Percentiles rank a stretch among this genome's conserved stretches.
phyloP scores from a whole-genome alignment of 2,329 filamentous ascomycete genomes.

The Fusarium avenaceum region DNA sequence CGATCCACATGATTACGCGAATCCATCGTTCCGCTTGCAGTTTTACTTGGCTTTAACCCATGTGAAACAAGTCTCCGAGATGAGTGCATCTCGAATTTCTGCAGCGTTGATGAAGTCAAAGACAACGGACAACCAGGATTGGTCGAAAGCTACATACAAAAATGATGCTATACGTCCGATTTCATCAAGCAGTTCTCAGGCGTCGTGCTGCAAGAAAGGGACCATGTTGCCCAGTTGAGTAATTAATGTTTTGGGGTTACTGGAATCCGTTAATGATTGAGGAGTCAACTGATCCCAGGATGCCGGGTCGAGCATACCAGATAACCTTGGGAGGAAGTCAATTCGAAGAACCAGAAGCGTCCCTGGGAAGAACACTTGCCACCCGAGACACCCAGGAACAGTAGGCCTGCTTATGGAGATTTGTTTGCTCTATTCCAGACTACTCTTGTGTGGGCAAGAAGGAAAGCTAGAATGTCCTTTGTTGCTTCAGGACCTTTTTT shows the following conservation, averaged over 20 bases:
- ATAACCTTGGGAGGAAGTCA: constrained; percentile 26
- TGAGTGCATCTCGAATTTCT: constrained; percentile 7
- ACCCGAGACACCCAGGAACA: constrained; percentile 11
- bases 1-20: constrained; percentile 44
- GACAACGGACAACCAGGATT: not conserved
- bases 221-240: constrained; percentile 3
- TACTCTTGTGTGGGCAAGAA: not conserved
- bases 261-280: constrained; percentile 14
- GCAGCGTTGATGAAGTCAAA: not conserved
- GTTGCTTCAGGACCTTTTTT: constrained; percentile 13
- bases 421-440: constrained; percentile 35
- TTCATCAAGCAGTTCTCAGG: not conserved
- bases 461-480: constrained; percentile 4
- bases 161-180: not conserved
- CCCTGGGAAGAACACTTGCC: constrained; percentile 21
- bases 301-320: constrained; percentile 26
- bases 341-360: constrained; percentile 33
- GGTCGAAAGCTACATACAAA: not conserved
- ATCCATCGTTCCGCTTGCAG: constrained; percentile 45
- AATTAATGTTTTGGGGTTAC: constrained; percentile 11
- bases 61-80: constrained; percentile 5
- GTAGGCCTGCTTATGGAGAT: constrained; percentile 10
- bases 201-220: not conserved
- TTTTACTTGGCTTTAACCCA: constrained; percentile 28
- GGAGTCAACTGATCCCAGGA: constrained; percentile 21